phyloP scores from a whole-genome alignment of 805 yeast genomes.

The Kuraishia borneana region DNA sequence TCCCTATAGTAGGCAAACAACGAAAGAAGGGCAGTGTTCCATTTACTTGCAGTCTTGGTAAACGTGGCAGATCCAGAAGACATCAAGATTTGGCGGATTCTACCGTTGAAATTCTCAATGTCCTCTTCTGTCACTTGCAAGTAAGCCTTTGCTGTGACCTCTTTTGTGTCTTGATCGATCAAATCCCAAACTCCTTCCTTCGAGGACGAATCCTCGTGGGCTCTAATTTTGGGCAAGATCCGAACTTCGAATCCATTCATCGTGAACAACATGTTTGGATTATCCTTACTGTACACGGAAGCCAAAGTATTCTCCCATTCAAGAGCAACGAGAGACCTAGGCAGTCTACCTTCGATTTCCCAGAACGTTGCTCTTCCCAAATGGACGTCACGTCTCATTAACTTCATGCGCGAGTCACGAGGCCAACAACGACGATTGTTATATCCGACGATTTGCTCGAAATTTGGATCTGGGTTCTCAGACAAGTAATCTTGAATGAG shows the following conservation, averaged over 20 bases:
- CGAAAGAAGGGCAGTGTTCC: slow-evolving; percentile 89
- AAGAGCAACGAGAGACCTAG: slow-evolving; percentile 58
- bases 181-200: slow-evolving; percentile 91
- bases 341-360: slow-evolving; percentile 78
- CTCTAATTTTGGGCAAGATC: slow-evolving; percentile 64
- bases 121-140: slow-evolving; percentile 76
- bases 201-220: slow-evolving; percentile 37
- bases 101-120: slow-evolving; percentile 67
- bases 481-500: slow-evolving; percentile 64
- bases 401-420: slow-evolving; percentile 77
- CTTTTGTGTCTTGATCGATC: slow-evolving; percentile 57
- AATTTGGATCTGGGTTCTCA: slow-evolving; percentile 89
- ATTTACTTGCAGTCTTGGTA: slow-evolving; percentile 85
- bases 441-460: slow-evolving; percentile 76
- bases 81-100: slow-evolving; percentile 85
- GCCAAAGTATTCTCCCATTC: slow-evolving; percentile 76
- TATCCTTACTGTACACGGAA: slow-evolving; percentile 83
- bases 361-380: slow-evolving; percentile 87
- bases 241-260: slow-evolving; percentile 96
- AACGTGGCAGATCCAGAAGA: slow-evolving; percentile 94
- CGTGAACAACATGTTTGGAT: slow-evolving; percentile 77
- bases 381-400: slow-evolving; percentile 85
- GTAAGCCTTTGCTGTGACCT: slow-evolving; percentile 81
- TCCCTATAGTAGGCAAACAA: slow-evolving; percentile 87
- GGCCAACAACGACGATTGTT: slow-evolving; percentile 95